phyloP scores from a whole-genome alignment of 1,139 yeast species.

The Scheffersomyces illinoinensis region DNA sequence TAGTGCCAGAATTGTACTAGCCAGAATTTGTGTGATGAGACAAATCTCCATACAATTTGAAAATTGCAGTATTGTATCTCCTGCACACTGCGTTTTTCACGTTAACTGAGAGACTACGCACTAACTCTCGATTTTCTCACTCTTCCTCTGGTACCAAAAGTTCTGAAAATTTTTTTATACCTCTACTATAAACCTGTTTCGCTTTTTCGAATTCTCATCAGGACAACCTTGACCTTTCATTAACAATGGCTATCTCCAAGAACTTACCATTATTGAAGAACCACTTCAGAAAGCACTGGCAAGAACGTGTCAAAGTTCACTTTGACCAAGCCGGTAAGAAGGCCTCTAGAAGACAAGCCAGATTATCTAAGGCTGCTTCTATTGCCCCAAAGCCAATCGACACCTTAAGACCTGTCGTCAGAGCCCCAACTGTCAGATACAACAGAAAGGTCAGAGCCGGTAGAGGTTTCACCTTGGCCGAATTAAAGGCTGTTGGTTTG shows the following conservation, averaged over 20 bases:
- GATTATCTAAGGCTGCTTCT: conserved; percentile 92
- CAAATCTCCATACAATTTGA: neutral
- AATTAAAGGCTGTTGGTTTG: conserved; percentile 97
- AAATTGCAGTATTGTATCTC: neutral
- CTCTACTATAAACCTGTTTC: neutral
- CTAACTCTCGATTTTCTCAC: neutral
- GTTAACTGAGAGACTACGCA: neutral
- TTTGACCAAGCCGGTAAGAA: conserved; percentile 99
- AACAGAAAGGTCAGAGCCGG: conserved; percentile 99
- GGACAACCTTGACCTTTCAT: conserved; percentile 8
- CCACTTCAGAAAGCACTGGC: conserved; percentile 99
- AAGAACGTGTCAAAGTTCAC: conserved; percentile 98
- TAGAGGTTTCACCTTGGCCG: conserved; percentile 98
- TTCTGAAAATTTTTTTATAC: neutral
- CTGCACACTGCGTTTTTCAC: neutral
- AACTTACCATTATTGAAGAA: conserved; percentile 95
- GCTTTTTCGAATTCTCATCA: conserved; percentile 3
- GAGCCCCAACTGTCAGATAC: conserved; percentile 98
- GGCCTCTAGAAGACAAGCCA: conserved; percentile 92
- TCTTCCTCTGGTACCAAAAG: neutral
- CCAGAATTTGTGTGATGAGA: neutral
- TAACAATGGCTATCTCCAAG: conserved; percentile 86
- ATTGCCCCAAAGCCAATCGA: conserved; percentile 98
- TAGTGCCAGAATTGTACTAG: neutral
- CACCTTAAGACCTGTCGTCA: conserved; percentile 93